These are phyloP conservation scores for Synchytrium microbalum DNA, from an alignment of 371 early-diverging fungal species.

Conservation along the genomic window DNA sequence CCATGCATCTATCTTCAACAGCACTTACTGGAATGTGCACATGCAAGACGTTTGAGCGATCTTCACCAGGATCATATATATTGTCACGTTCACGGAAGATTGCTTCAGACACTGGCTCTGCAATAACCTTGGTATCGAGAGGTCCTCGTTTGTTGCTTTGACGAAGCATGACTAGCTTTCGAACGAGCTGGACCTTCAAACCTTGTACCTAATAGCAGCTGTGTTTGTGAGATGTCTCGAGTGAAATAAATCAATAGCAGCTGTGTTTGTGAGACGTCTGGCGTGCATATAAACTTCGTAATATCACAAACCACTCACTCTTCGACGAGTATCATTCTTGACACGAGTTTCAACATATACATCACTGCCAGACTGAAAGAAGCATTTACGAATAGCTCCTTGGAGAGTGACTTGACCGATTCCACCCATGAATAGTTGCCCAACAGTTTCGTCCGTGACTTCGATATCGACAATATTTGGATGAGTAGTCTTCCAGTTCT, in stretches of 20 bases:
- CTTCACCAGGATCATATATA: conserved; percentile 48
- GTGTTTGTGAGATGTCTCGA: not conserved
- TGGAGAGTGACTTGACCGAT: conserved; percentile 36
- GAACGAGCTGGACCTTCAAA: conserved; percentile 37
- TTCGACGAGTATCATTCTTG: conserved; percentile 37
- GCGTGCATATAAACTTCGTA: too few relatives aligned
- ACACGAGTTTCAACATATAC: conserved; percentile 43
- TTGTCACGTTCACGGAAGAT: conserved; percentile 43
- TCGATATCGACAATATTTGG: conserved; percentile 12
- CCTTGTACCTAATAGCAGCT: conserved; percentile 40
- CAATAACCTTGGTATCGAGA: conserved; percentile 32
- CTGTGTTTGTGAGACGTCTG: too few relatives aligned
- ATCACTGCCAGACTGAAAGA: conserved; percentile 42
- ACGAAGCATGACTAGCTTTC: conserved; percentile 37
- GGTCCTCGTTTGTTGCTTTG: conserved; percentile 21
- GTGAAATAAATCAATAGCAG: not conserved
- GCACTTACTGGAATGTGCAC: conserved; percentile 39
- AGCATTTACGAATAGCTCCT: conserved; percentile 30
- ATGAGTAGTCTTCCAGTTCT: conserved; percentile 40
- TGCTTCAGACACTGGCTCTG: conserved; percentile 36
- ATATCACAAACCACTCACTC: conserved; percentile 29
- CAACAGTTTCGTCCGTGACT: not conserved
- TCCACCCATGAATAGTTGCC: conserved; percentile 22
- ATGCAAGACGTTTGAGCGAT: conserved; percentile 37
- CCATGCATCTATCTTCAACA: not conserved